A percentile compares a stretch with the other conserved stretches of the same genome.
Evolutionary conservation across 1,284 basidiomycete genomes (phyloP).

Genomic region (Pseudozyma hubeiensis): DNA sequence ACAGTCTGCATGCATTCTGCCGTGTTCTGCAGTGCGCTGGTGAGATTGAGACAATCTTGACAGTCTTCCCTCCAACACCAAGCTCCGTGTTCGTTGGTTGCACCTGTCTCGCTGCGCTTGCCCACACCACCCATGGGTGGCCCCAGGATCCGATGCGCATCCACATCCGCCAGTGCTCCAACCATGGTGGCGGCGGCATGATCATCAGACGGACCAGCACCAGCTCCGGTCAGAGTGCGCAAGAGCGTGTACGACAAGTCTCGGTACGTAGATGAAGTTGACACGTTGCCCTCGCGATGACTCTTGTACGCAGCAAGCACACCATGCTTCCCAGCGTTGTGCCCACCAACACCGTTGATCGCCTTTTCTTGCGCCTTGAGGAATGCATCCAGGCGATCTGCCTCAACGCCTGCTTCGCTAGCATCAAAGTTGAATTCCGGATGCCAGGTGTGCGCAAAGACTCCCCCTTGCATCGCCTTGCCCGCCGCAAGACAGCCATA

Average conservation of each 20-base stretch:
- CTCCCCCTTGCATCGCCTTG: constrained; percentile 63
- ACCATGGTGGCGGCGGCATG: not conserved
- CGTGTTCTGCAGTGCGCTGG: constrained; percentile 81
- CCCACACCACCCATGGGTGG: constrained; percentile 69
- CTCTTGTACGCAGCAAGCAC: constrained; percentile 41
- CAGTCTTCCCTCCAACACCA: constrained; percentile 87
- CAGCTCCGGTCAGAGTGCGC: constrained; percentile 53
- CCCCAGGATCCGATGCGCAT: constrained; percentile 71
- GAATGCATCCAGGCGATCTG: constrained; percentile 45
- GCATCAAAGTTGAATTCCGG: constrained; percentile 83
- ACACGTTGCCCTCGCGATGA: constrained; percentile 32
- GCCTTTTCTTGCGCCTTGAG: constrained; percentile 44
- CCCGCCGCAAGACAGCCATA: not conserved
- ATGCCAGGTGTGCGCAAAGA: constrained; percentile 83
- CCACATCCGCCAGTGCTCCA: constrained; percentile 77
- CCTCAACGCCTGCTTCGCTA: constrained; percentile 42
- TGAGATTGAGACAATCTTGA: constrained; percentile 79
- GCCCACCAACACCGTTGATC: constrained; percentile 41
- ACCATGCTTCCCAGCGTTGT: constrained; percentile 42
- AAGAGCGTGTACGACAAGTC: constrained; percentile 55
- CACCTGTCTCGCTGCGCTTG: constrained; percentile 70
- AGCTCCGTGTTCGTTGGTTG: constrained; percentile 78
- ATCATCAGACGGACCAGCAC: constrained; percentile 26
- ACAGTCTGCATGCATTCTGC: constrained; percentile 79
- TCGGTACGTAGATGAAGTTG: constrained; percentile 36